A percentile compares a stretch with the other conserved stretches of the same genome.
phyloP scores from a whole-genome alignment of 169 alveolate species.

The Eimeria falciformis region DNA sequence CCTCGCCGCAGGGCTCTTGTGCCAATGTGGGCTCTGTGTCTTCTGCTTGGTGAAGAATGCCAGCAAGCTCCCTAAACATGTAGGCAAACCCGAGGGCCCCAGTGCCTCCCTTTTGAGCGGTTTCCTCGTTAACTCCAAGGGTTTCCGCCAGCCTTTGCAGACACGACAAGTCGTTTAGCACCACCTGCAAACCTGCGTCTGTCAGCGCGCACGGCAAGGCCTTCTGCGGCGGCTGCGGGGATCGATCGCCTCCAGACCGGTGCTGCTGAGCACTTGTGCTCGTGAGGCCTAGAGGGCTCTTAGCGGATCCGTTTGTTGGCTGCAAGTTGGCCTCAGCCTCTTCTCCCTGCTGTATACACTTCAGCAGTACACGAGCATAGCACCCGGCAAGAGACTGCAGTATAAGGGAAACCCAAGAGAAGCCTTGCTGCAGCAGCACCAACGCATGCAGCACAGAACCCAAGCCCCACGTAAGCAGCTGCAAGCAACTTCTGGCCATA shows the following conservation, averaged over 20 bases:
- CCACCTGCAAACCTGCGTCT: neutral
- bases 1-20: neutral
- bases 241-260: neutral
- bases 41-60: neutral
- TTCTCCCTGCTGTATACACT: neutral
- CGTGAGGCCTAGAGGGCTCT: too few relatives aligned
- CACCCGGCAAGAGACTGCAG: conserved; percentile 11
- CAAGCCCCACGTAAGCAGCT: neutral
- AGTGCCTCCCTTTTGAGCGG: neutral
- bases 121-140: neutral
- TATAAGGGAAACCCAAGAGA: neutral
- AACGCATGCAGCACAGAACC: neutral
- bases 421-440: conserved; percentile 8
- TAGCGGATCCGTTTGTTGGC: neutral
- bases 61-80: neutral
- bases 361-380: neutral
- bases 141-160: conserved; percentile 29
- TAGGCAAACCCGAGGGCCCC: conserved; percentile 2
- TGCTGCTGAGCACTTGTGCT: neutral
- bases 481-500: too few relatives aligned
- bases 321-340: neutral
- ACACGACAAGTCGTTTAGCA: neutral
- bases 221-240: neutral
- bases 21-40: neutral
- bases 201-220: neutral